These are phyloP conservation scores for Linanthus parryae DNA, from an alignment of 148 eudicot genomes.

Conservation along the genomic window DNA sequence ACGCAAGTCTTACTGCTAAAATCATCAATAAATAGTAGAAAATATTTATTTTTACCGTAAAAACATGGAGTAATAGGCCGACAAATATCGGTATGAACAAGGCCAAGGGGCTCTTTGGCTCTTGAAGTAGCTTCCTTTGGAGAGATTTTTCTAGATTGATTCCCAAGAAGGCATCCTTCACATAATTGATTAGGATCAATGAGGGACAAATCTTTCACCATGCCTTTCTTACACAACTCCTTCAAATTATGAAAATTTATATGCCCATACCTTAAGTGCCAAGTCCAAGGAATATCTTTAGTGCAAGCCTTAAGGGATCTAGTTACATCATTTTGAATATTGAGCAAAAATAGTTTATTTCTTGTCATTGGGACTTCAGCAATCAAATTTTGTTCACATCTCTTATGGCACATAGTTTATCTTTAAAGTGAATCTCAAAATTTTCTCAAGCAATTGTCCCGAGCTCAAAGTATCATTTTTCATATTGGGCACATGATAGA, in stretches of 20 bases:
- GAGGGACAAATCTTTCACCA: background rate
- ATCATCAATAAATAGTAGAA: background rate
- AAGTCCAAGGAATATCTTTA: background rate
- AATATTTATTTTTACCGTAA: background rate
- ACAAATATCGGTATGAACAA: background rate
- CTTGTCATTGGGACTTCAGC: background rate
- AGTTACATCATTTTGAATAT: slow-evolving; percentile 1
- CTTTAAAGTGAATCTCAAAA: background rate
- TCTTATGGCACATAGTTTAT: background rate
- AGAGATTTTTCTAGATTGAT: background rate
- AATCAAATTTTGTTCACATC: background rate
- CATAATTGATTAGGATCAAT: background rate
- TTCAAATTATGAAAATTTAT: background rate
- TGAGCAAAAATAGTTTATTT: background rate
- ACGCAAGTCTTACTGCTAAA: background rate
- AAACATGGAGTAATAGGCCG: background rate
- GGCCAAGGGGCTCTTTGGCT: background rate
- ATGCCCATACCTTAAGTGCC: background rate
- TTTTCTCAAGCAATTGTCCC: slow-evolving; percentile 3
- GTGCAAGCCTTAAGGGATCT: background rate
- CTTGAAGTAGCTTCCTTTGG: background rate
- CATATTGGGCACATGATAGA: slow-evolving; percentile 8
- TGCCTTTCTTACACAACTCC: background rate
- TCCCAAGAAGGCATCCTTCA: background rate
- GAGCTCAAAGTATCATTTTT: slow-evolving; percentile 5